Evolutionary conservation across 768 basidiomycete genomes (phyloP), one percentile per base, ranked within the genome.

Genomic region (Collybia nuda): DNA sequence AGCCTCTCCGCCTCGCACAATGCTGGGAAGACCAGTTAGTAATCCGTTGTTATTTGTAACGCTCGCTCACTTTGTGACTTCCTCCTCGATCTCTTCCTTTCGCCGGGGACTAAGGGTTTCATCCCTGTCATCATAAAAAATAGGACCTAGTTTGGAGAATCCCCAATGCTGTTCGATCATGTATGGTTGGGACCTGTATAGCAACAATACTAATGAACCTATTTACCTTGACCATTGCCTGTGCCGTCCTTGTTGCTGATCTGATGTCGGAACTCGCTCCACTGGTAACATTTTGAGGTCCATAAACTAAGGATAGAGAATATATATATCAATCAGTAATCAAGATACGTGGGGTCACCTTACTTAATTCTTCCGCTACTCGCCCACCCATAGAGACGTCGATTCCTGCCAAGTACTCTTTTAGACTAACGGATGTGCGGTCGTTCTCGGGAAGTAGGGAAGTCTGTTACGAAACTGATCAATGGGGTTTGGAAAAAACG

Each of bases 341-440:
- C 55, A 24, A 47, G 32, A 11, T 14, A 32, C 53, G 36, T 51
- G 11, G 32, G 24, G 40, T 49, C 51, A 23, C 17, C 86, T 58
- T 62, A 88, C 90, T 81, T 57, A 97, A 67, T 71, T 91, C 92
- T 68, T 99, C 97, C 19, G 97, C 97, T 5, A 94, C 90, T 43
- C 97, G 87, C 18, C 97, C 96, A 9, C 94, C 96, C 79, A 98
- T 88, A 26, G 82, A 84, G 19, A 97, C 94, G 67, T 97, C 96
- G 58, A 98, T 93, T 55, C 76, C 73, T 15, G 90, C 90, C 39
- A 85, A 74, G 64, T 83, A 93, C 67, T 95, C 85, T 54, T 81
- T 88, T 38, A 78, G 72, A 35, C 81, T 86, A 24, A 90, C 67
- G 23, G 90, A 91, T 52, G 73, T 76, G 52, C 84, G 79, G 67